Evolutionary conservation across 208 protist genomes (phyloP), one percentile per base, ranked within the genome.

Genomic region (Trypanosoma theileri): DNA sequence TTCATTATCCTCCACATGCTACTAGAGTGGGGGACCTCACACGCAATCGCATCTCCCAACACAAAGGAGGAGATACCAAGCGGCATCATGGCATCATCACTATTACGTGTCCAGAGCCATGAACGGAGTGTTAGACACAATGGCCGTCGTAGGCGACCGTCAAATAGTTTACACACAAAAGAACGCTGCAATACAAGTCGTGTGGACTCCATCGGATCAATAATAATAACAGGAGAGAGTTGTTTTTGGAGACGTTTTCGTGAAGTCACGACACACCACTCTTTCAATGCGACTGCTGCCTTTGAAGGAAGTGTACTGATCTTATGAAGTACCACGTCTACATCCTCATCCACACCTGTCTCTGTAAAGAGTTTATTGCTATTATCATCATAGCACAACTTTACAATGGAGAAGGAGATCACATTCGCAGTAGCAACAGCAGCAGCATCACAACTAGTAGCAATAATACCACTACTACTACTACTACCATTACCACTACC

Each of bases 261-360:
- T 19, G 71, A 63, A 17, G 66, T 66, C 12, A 51, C 42, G 44
- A 41, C 59, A 63, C 71, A 84, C 85, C 86, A 95, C 40, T 51
- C 41, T 40, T 69, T 16, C 22, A 95, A 62, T n/a, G 85, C 84
- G 0, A 31, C 56, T 9, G 69, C 73, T 16, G 84, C 85, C 2
- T 59, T 62, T 46, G 71, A 67, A 13, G 64, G 59, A 22, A 90
- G 85, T 52, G 86, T 86, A 45, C 81, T 77, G 19, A 91, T 75
- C 69, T 95, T 95, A 72, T 95, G 89, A 8, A 95, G 62, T n/a
- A 95, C 70, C 55, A 92, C 81, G 62, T 93, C 80, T 16, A 88
- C 80, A 19, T 78, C 60, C 3, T 59, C 41, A 52, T 74, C 28
- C 14, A 59, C 35, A 12, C 59, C 69, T 14, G 61, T 69, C 17